Evolutionary conservation across 257 asterid genomes (phyloP).

Genomic region (Penstemon newberryi): DNA sequence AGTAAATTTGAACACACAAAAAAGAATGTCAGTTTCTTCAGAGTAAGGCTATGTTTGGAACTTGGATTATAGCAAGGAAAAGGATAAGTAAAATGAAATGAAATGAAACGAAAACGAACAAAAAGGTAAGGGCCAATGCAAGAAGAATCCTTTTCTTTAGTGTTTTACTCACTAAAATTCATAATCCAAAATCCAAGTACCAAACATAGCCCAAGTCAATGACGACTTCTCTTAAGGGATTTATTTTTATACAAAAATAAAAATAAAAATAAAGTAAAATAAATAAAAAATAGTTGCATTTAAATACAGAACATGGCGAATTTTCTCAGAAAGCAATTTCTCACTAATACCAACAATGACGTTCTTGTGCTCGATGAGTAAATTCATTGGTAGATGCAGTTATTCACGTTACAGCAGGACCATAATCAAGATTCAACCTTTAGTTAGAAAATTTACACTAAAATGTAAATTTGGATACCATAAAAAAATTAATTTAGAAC

Average conservation of each 20-base stretch:
- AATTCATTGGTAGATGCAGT: slow-evolving; percentile 14
- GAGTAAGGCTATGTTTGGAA: neutral
- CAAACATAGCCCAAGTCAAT: too few species aligned
- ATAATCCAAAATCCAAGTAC: too few species aligned
- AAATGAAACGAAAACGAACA: too few species aligned
- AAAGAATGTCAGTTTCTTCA: slow-evolving; percentile 6
- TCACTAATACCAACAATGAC: slow-evolving; percentile 12
- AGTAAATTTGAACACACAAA: slow-evolving; percentile 7
- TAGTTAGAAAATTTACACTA: neutral
- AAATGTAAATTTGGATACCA: neutral
- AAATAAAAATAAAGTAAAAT: too few species aligned
- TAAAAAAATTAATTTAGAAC: slow-evolving; percentile 1
- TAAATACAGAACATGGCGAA: neutral
- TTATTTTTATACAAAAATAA: too few species aligned
- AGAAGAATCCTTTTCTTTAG: too few species aligned
- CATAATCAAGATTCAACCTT: slow-evolving; percentile 10
- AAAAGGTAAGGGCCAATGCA: too few species aligned
- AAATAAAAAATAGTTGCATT: neutral
- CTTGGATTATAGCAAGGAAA: too few species aligned
- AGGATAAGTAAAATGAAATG: too few species aligned
- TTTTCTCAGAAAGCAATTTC: slow-evolving; percentile 5
- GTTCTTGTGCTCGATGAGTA: neutral
- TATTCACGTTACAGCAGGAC: neutral
- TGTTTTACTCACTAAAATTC: too few species aligned
- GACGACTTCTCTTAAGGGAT: too few species aligned